Base-by-base conservation (phyloP, 345 rosid genomes). In the Pugionium dolabratum region DNA sequence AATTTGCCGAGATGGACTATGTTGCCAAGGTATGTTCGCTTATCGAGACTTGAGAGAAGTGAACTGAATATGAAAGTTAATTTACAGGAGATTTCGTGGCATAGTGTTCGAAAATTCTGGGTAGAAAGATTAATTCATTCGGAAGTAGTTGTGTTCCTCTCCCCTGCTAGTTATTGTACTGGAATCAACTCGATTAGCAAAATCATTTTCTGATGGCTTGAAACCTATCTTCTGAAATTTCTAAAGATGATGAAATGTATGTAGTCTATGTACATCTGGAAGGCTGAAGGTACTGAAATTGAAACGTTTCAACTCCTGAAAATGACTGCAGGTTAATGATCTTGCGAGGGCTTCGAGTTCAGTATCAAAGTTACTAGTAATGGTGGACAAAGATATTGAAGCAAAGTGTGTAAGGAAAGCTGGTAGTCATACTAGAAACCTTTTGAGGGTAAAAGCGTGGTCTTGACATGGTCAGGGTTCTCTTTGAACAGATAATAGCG, bases 1-100 rank as follows among this genome's bases (percentile, higher is more conserved):
- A 90, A 80, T 94, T 94, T 65, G 99, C 96, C 0, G 96, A 94
- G 72, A 80, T 83, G 92, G 97, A 94, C 67, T 94, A 88, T 41
- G 96, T 90, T n/a, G 88, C 96, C 67, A 90, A 94, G 92, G 98
- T 91, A 7, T 10, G 76, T 10, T 50, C 18, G 11, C 0, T 44
- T 47, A 4, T 18, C 52, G n/a, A 27, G 26, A 10, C 62, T 40
- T 56, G 32, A 9, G 7, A 37, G 4, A 7, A 48, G 7, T 36
- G 10, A 1, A 27, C 28, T 37, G 48, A 37, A 10, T 37, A 4
- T 37, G 48, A 64, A 41, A 18, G 18, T 18, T 18, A 55, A 5
- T 1, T 41, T 40, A 53, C n/a, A 48, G 53, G 30, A 60, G 26
- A 28, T 18, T 18, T 18, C 18, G 18, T 18, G 18, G 18, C 18